phyloP scores from a whole-genome alignment of 768 basidiomycete species.

The Amylocystis lapponica region DNA sequence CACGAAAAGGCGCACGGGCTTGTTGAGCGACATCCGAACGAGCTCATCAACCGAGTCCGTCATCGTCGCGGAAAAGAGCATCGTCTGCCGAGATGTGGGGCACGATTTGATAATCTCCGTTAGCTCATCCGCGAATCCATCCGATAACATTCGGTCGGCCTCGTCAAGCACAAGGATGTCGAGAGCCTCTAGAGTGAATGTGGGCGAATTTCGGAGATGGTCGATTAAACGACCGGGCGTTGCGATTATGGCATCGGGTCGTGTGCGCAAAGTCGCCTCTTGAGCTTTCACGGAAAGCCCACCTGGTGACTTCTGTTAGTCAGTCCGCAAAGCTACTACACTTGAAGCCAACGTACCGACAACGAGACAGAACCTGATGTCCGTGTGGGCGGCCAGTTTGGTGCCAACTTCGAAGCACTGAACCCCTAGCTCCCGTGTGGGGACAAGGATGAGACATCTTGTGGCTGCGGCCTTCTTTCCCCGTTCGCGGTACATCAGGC shows the following conservation, averaged over 20 bases:
- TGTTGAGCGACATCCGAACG: conserved; percentile 87
- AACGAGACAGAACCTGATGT: conserved; percentile 85
- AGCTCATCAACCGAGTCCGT: conserved; percentile 94
- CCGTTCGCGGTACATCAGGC: conserved; percentile 86
- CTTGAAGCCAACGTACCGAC: conserved; percentile 52
- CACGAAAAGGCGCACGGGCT: conserved; percentile 91
- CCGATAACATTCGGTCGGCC: conserved; percentile 94
- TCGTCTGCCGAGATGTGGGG: conserved; percentile 85
- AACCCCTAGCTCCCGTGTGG: conserved; percentile 92
- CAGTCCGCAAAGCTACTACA: not conserved
- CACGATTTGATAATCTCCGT: conserved; percentile 90
- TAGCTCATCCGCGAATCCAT: conserved; percentile 94
- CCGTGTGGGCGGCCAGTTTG: conserved; percentile 80
- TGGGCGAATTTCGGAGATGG: conserved; percentile 91
- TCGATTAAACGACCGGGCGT: conserved; percentile 93
- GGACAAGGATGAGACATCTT: conserved; percentile 87
- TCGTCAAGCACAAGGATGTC: conserved; percentile 96
- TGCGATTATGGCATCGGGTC: conserved; percentile 93
- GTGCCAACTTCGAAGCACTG: conserved; percentile 92
- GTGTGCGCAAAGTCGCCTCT: conserved; percentile 74
- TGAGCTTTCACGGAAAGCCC: conserved; percentile 92
- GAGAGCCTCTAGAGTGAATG: conserved; percentile 86
- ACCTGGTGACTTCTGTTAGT: conserved; percentile 40
- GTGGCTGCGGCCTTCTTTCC: conserved; percentile 82
- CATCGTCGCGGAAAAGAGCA: conserved; percentile 99